phyloP scores from a whole-genome alignment of 2,329 filamentous ascomycete species.

The Talaromyces sp. region DNA sequence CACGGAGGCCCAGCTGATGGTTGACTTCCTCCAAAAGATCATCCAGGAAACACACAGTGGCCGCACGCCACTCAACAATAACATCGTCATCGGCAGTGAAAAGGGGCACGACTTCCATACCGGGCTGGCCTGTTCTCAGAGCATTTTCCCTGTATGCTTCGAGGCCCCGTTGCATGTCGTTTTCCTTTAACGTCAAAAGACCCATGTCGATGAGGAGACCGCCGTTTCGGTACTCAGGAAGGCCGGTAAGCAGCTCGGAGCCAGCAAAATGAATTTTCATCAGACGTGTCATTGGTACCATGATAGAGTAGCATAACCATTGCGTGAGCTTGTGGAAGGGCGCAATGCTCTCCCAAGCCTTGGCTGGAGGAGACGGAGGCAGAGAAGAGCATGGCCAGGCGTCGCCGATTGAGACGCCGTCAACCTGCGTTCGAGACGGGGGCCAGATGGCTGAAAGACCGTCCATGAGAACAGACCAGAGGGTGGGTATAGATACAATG shows the following conservation, averaged over 20 bases:
- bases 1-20: slow-evolving; percentile 60
- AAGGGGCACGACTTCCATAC: slow-evolving; percentile 66
- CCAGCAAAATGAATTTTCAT: slow-evolving; percentile 77
- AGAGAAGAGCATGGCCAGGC: slow-evolving; percentile 88
- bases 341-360: slow-evolving; percentile 74
- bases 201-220: slow-evolving; percentile 82
- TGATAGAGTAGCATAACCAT: slow-evolving; percentile 90
- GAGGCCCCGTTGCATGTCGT: slow-evolving; percentile 66
- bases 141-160: slow-evolving; percentile 66
- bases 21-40: slow-evolving; percentile 67
- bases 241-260: slow-evolving; percentile 73
- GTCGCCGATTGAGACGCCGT: slow-evolving; percentile 82
- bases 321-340: slow-evolving; percentile 87
- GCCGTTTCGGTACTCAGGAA: slow-evolving; percentile 90
- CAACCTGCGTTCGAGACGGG: slow-evolving; percentile 74
- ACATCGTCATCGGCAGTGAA: slow-evolving; percentile 71
- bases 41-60: slow-evolving; percentile 70
- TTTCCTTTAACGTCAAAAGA: slow-evolving; percentile 67
- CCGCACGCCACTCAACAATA: slow-evolving; percentile 73
- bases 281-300: slow-evolving; percentile 81
- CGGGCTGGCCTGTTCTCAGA: slow-evolving; percentile 65
- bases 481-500: slow-evolving; percentile 76
- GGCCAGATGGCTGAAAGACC: slow-evolving; percentile 88
- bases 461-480: slow-evolving; percentile 89
- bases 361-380: slow-evolving; percentile 61